Percentiles rank a stretch among this genome's conserved stretches.
These are phyloP conservation scores for Pseudonectria buxi DNA, from an alignment of 2,329 filamentous ascomycete species.

Conservation along the genomic window DNA sequence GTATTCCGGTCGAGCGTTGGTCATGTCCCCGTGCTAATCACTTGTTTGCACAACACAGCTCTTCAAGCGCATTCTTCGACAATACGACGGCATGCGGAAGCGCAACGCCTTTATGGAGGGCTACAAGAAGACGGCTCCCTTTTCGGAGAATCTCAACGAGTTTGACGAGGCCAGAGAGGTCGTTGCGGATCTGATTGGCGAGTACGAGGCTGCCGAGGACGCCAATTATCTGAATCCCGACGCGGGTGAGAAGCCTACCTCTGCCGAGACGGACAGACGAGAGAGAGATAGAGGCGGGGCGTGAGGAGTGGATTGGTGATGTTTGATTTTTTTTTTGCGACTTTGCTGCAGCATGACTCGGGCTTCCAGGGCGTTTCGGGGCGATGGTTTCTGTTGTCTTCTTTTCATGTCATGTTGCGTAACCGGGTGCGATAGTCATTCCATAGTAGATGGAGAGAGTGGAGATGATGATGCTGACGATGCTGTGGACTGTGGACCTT, in stretches of 20 bases:
- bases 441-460: neutral
- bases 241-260: constrained; percentile 44
- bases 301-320: no score
- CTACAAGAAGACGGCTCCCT: constrained; percentile 93
- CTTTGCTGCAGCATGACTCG: no score
- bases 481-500: constrained; percentile 2
- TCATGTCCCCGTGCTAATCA: constrained; percentile 1
- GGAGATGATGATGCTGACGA: constrained; percentile 2
- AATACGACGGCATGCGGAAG: constrained; percentile 92
- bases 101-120: constrained; percentile 93
- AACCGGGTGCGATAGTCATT: no score
- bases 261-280: constrained; percentile 48
- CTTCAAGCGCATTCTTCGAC: constrained; percentile 87
- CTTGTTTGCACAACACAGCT: constrained; percentile 41
- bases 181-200: constrained; percentile 80
- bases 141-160: constrained; percentile 83
- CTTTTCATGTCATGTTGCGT: no score
- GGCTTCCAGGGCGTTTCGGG: no score
- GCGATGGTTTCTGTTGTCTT: no score
- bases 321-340: no score
- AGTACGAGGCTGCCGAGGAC: constrained; percentile 93
- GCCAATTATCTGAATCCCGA: constrained; percentile 82
- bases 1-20: neutral
- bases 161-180: constrained; percentile 94
- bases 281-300: constrained; percentile 25